phyloP scores from a whole-genome alignment of 306 rosid genomes.

The Vigna nakashimae region DNA sequence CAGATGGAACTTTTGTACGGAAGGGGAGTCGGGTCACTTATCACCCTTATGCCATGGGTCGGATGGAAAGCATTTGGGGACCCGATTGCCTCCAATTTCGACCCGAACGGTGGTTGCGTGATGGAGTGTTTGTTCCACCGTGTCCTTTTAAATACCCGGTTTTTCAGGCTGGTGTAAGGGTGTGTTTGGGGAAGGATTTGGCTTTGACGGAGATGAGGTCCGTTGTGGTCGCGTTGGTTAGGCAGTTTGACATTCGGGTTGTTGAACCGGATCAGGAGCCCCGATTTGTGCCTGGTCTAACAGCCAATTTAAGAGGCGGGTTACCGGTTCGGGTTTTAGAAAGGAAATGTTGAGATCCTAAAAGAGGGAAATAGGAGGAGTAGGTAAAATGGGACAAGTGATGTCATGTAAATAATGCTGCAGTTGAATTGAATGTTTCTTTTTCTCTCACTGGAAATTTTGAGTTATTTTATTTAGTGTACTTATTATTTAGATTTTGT shows the following conservation, averaged over 20 bases:
- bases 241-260: conserved; percentile 58
- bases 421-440: neutral
- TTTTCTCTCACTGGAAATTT: neutral
- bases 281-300: conserved; percentile 72
- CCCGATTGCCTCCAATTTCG: conserved; percentile 65
- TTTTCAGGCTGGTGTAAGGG: conserved; percentile 82
- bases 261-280: conserved; percentile 37
- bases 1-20: conserved; percentile 76
- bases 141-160: conserved; percentile 77
- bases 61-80: conserved; percentile 88
- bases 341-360: conserved; percentile 34
- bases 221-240: conserved; percentile 47
- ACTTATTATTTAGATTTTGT: too few relatives aligned
- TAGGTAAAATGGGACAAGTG: neutral
- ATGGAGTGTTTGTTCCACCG: conserved; percentile 54
- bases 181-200: conserved; percentile 89
- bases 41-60: conserved; percentile 97
- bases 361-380: neutral
- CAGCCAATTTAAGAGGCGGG: conserved; percentile 76
- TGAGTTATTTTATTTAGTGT: neutral
- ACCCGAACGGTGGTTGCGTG: conserved; percentile 80
- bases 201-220: conserved; percentile 75
- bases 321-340: conserved; percentile 64
- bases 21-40: conserved; percentile 82
- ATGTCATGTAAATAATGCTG: neutral